Evolutionary conservation across 148 eudicot genomes (phyloP).

Genomic region (Nepenthes mirabilis): DNA sequence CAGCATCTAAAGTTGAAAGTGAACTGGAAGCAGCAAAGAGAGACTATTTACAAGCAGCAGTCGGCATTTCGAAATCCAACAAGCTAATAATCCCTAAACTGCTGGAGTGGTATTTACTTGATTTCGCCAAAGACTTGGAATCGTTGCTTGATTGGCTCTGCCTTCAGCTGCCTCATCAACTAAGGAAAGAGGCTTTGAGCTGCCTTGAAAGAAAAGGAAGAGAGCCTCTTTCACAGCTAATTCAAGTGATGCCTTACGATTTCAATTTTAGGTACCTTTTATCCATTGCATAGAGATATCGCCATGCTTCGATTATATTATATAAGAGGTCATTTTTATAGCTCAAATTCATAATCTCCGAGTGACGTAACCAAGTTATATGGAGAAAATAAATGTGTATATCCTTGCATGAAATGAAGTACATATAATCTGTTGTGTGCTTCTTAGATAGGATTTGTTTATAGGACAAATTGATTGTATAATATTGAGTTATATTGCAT

Average conservation of each 20-base stretch:
- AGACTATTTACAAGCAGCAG: slow-evolving; percentile 72
- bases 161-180: slow-evolving; percentile 61
- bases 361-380: no score
- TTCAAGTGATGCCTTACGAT: slow-evolving; percentile 57
- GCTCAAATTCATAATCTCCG: no score
- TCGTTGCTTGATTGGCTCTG: slow-evolving; percentile 82
- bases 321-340: no score
- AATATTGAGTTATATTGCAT: no score
- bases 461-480: no score
- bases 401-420: no score
- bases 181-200: slow-evolving; percentile 31
- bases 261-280: slow-evolving; percentile 74
- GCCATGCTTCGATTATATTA: no score
- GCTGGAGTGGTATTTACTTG: slow-evolving; percentile 69
- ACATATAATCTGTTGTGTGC: no score
- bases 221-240: slow-evolving; percentile 30
- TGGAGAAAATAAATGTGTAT: no score
- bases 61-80: slow-evolving; percentile 38
- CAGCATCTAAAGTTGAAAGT: slow-evolving; percentile 65
- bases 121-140: slow-evolving; percentile 74
- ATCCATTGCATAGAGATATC: neutral
- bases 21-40: slow-evolving; percentile 65
- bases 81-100: slow-evolving; percentile 55
- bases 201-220: slow-evolving; percentile 33
- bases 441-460: no score